These are phyloP conservation scores for Dioscorea zingiberensis DNA, from an alignment of 106 monocot species.

Conservation along the genomic window DNA sequence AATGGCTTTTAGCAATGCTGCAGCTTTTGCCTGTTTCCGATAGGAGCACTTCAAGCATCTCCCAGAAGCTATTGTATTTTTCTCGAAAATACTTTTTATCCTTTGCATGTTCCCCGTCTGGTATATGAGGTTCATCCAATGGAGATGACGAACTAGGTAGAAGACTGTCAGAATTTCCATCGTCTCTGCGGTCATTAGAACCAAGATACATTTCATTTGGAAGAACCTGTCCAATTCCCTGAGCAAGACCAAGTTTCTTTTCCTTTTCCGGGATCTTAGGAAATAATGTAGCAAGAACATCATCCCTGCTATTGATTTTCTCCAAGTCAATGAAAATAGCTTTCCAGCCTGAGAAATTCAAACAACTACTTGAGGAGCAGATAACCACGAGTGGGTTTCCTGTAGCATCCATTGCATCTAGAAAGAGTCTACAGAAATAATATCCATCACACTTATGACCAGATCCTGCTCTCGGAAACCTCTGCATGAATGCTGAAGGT, in stretches of 20 bases:
- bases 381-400: slow-evolving; percentile 24
- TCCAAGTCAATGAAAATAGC: slow-evolving; percentile 4
- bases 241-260: not conserved
- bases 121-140: not conserved
- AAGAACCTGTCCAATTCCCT: not conserved
- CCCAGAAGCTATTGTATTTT: no score
- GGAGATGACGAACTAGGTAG: not conserved
- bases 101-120: not conserved
- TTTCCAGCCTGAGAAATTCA: not conserved
- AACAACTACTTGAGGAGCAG: not conserved
- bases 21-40: no score
- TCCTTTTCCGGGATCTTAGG: slow-evolving; percentile 1
- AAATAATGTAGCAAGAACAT: slow-evolving; percentile 14
- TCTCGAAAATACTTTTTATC: not conserved
- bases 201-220: not conserved
- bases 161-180: not conserved
- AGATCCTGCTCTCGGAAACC: not conserved
- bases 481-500: slow-evolving; percentile 1
- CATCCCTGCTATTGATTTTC: not conserved
- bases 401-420: slow-evolving; percentile 12
- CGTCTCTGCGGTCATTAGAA: not conserved
- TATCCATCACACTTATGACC: no score
- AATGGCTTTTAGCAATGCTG: no score
- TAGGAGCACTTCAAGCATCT: no score
- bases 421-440: slow-evolving; percentile 8